Conservation (phyloP, 2,329 filamentous ascomycete genomes). For the Colletotrichum higginsianum region DNA sequence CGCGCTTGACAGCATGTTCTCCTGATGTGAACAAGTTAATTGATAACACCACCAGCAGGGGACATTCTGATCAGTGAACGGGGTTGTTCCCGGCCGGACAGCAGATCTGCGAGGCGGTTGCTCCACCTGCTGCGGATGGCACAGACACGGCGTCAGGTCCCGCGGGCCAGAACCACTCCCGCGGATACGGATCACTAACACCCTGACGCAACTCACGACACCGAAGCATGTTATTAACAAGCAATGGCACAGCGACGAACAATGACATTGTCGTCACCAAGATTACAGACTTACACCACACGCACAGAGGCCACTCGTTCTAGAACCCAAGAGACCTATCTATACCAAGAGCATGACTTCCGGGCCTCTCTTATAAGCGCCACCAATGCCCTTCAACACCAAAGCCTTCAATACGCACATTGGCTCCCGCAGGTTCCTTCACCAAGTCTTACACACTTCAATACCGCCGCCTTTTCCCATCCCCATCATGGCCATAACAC, state of each 20-base stretch:
- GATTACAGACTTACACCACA: too few relatives aligned
- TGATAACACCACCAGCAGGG: too few relatives aligned
- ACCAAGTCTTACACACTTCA: slow-evolving; percentile 7
- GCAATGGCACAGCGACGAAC: background rate
- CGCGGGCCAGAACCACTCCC: slow-evolving; percentile 25
- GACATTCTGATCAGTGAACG: background rate
- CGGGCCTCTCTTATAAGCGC: background rate
- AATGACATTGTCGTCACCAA: background rate
- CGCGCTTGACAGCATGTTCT: slow-evolving; percentile 47
- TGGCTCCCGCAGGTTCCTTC: background rate
- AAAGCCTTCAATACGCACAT: background rate
- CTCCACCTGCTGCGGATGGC: background rate
- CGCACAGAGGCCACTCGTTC: too few relatives aligned
- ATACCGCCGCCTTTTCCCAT: background rate
- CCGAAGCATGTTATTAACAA: background rate
- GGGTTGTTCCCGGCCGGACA: background rate
- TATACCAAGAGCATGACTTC: background rate
- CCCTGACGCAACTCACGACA: background rate
- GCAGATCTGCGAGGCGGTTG: too few relatives aligned
- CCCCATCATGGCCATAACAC: slow-evolving; percentile 27
- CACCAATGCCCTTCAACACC: slow-evolving; percentile 8
- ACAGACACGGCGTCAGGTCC: background rate
- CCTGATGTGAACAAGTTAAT: background rate
- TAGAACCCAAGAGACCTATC: background rate
- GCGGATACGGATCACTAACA: slow-evolving; percentile 10